These are phyloP conservation scores for Boletus rubescentipes DNA, from an alignment of 768 basidiomycete genomes.

Conservation along the genomic window DNA sequence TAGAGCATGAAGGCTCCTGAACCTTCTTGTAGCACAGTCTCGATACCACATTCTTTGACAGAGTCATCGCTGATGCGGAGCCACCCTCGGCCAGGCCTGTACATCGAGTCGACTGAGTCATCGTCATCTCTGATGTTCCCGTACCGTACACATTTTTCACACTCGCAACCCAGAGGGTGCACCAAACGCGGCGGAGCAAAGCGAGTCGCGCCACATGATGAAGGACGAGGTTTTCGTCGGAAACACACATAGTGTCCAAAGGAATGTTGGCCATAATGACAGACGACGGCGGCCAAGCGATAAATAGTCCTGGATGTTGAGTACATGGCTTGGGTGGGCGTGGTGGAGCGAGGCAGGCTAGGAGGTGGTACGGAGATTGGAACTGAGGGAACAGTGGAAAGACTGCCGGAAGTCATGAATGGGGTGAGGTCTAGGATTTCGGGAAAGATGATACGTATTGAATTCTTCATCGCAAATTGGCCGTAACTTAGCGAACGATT, in stretches of 20 bases:
- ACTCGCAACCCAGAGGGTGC: constrained; percentile 47
- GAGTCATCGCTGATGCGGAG: constrained; percentile 84
- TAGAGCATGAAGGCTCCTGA: constrained; percentile 88
- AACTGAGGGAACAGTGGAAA: constrained; percentile 66
- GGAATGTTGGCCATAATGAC: constrained; percentile 90
- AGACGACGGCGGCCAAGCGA: constrained; percentile 81
- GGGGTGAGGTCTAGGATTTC: constrained; percentile 88
- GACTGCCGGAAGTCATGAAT: constrained; percentile 78
- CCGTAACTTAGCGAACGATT: constrained; percentile 89
- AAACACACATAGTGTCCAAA: constrained; percentile 96
- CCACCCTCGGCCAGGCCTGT: constrained; percentile 68
- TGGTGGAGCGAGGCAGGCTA: constrained; percentile 46
- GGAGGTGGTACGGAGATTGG: constrained; percentile 69
- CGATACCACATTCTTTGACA: constrained; percentile 73
- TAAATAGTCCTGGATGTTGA: constrained; percentile 69
- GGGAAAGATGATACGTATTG: constrained; percentile 75
- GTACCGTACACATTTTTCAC: constrained; percentile 44
- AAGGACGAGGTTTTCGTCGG: constrained; percentile 71
- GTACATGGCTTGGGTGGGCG: constrained; percentile 56
- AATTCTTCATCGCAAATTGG: constrained; percentile 77
- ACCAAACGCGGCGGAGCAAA: constrained; percentile 38
- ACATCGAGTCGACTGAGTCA: constrained; percentile 32
- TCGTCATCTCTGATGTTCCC: constrained; percentile 62
- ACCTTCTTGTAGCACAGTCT: constrained; percentile 71
- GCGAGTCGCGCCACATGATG: constrained; percentile 38